Base-by-base conservation (phyloP, 75 land plant genomes). In the Sequoiadendron giganteum region DNA sequence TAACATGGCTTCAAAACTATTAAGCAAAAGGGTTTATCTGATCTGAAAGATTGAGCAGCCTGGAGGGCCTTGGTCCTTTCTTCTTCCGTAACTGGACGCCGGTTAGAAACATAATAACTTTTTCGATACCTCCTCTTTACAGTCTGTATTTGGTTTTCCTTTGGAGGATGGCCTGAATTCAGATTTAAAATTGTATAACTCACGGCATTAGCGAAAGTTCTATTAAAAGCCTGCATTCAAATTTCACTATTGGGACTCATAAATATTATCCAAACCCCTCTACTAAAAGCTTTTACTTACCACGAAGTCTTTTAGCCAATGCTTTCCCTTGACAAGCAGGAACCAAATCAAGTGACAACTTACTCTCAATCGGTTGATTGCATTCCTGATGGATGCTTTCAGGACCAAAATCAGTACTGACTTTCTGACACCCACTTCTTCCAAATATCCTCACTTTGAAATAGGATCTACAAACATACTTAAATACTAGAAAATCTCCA, bases 1-100 rank as follows among this genome's bases (percentile, higher is more conserved):
- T 90, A 86, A 16, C 90, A 90, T 36, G 83, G 90, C 82, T 70
- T 90, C 91, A 90, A 85, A 40, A 89, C 5, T 34, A 90, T 39
- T 25, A 54, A 28, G 18, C 58, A 3, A 49, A 49, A 76, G 18
- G 90, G 86, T 73, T 85, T 42, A 86, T 54, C 21, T 18, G 65
- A 72, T 38, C 39, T 61, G 36, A 90, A 61, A 34, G 72, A 16
- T 10, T 38, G 28, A 32, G 90, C 86, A 54, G 43, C 72, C 14
- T 34, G 40, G 10, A 88, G 14, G 10, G 91, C 34, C 70, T 85
- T 90, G 38, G 77, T 56, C 32, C 79, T 68, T 80, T 85, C 86
- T 38, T 45, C 86, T n/a, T 73, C 21, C 2, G 89, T 52, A 70
- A 89, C 89, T 43, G 49, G 15, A n/a, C 90, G 82, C 45, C 90